A percentile compares a stretch with the other conserved stretches of the same genome.
Evolutionary conservation across 108 stramenopile genomes (phyloP).

Genomic region (Conticribra guillardii): DNA sequence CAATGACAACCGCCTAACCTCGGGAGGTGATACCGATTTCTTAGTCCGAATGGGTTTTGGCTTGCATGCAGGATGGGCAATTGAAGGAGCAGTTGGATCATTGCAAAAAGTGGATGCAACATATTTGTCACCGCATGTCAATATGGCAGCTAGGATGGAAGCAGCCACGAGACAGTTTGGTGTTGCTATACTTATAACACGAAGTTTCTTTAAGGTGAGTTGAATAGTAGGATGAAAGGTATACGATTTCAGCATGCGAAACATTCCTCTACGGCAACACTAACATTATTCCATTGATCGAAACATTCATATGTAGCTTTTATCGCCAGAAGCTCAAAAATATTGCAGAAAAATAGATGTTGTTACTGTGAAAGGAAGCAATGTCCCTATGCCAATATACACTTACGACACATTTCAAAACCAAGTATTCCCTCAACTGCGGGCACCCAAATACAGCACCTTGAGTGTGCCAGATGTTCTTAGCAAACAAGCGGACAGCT

Average conservation of each 20-base stretch:
- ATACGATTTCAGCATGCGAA: constrained; percentile 8
- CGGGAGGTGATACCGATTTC: constrained; percentile 40
- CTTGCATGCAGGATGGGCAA: constrained; percentile 96
- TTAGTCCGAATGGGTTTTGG: constrained; percentile 81
- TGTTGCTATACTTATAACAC: constrained; percentile 67
- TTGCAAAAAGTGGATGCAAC: constrained; percentile 95
- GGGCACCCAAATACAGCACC: constrained; percentile 75
- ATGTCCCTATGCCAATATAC: constrained; percentile 76
- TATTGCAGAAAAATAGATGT: constrained; percentile 79
- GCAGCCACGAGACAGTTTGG: constrained; percentile 89
- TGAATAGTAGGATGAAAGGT: too few species aligned
- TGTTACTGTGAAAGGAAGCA: constrained; percentile 88
- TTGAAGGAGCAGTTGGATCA: constrained; percentile 94
- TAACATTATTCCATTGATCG: neutral
- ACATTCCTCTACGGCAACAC: neutral
- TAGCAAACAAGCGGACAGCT: constrained; percentile 61
- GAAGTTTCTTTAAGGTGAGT: constrained; percentile 45
- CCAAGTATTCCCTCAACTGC: constrained; percentile 75
- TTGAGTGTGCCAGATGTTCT: constrained; percentile 53
- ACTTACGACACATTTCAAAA: constrained; percentile 72
- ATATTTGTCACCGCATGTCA: constrained; percentile 95
- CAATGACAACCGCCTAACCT: constrained; percentile 50
- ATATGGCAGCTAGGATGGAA: constrained; percentile 96
- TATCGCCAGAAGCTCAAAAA: constrained; percentile 62
- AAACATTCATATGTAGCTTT: constrained; percentile 41